Evolutionary conservation across 768 basidiomycete genomes (phyloP).

Genomic region (Podaxis sp.): DNA sequence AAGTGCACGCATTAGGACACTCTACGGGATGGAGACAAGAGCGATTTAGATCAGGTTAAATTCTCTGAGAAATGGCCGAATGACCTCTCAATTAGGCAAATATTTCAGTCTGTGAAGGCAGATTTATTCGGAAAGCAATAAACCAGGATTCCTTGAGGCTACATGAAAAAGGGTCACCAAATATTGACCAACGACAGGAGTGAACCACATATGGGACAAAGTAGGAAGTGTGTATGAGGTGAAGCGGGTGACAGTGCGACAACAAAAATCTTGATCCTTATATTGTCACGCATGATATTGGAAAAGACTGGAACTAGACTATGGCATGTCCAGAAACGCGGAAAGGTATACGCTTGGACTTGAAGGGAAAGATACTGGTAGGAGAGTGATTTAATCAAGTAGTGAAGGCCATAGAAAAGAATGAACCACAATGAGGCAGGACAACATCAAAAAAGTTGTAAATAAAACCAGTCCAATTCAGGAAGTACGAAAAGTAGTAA

Average conservation of each 20-base stretch:
- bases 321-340: not conserved
- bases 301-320: not conserved
- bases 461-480: constrained; percentile 2
- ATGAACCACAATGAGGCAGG: not conserved
- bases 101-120: not conserved
- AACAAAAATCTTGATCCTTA: not conserved
- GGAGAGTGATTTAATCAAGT: not conserved
- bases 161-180: not conserved
- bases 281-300: not conserved
- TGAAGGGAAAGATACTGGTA: not conserved
- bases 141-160: not conserved
- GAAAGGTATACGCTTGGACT: not conserved
- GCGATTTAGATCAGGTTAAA: not conserved
- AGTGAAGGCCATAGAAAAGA: not conserved
- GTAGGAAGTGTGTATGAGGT: not conserved
- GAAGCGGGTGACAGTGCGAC: not conserved
- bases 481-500: not conserved
- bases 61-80: not conserved
- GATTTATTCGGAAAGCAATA: not conserved
- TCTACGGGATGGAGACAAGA: not conserved
- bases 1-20: not conserved
- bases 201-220: not conserved
- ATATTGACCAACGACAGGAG: not conserved
- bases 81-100: too few species aligned
- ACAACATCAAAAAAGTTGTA: not conserved